Percentiles rank a stretch among this genome's conserved stretches.
Evolutionary conservation across 2,329 filamentous ascomycete genomes (phyloP).

Genomic region (Arthrobotrys megalospora): DNA sequence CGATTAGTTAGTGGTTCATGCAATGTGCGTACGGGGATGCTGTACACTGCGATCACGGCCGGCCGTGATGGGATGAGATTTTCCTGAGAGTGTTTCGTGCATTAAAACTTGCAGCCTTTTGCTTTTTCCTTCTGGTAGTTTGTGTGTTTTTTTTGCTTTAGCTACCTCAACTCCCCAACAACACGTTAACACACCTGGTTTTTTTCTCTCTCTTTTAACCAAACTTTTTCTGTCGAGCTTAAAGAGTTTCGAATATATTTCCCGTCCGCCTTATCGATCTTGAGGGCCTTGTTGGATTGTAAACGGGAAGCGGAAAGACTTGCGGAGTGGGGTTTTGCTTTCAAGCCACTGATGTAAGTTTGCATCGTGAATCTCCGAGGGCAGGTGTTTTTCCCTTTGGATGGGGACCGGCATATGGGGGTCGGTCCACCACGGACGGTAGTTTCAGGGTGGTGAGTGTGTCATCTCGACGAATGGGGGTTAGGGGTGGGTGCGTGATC

Average conservation of each 20-base stretch:
- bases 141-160: slow-evolving; percentile 3
- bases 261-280: neutral
- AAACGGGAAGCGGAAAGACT: slow-evolving; percentile 14
- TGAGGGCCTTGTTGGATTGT: neutral
- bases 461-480: slow-evolving; percentile 26
- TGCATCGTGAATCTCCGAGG: slow-evolving; percentile 9
- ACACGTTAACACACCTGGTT: slow-evolving; percentile 4
- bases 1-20: slow-evolving; percentile 7
- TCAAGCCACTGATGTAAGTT: slow-evolving; percentile 28
- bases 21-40: slow-evolving; percentile 8
- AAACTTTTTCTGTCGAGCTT: neutral
- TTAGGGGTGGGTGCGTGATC: slow-evolving; percentile 15
- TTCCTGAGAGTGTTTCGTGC: slow-evolving; percentile 22
- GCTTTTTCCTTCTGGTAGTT: neutral
- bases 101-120: slow-evolving; percentile 6
- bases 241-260: slow-evolving; percentile 15
- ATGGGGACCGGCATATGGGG: neutral
- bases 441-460: slow-evolving; percentile 29
- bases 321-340: neutral
- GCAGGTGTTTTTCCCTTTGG: neutral
- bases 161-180: slow-evolving; percentile 9
- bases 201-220: neutral
- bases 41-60: slow-evolving; percentile 5
- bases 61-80: slow-evolving; percentile 9
- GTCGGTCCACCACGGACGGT: slow-evolving; percentile 1